Base-by-base conservation (phyloP, 2,329 filamentous ascomycete species). In the Alternaria conjuncta region DNA sequence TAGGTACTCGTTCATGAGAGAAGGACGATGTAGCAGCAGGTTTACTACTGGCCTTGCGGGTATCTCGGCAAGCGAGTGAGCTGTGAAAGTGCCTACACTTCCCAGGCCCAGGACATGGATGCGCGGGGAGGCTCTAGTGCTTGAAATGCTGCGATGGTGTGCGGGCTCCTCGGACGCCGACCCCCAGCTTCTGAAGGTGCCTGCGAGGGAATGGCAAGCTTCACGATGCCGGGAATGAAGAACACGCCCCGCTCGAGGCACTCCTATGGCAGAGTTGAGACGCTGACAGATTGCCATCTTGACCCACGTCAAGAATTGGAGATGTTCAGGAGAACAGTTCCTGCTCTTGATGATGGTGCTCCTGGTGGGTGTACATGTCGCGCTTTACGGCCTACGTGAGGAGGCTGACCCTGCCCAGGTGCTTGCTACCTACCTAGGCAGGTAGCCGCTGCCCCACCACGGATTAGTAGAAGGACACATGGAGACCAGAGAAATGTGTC, bases 21-120 rank as follows among this genome's bases (percentile, higher is more conserved):
- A 60, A 26, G 47, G 18, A 11, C 56, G 55, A 56, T 66, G 59
- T 11, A 58, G 43, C 13, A 60, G 25, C 25, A 65, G 13, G 36
- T 21, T 62, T 23, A 62, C 32, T 3, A 46, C n/a, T 32, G 47
- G 55, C 11, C 41, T 45, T 54, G 32, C 6, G n/a, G 58, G 46
- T 41, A 55, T 55, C 10, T 67, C 58, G n/a, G 55, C 55, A n/a
- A 65, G 45, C 20, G 62, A 43, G 26, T 65, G 62, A 18, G 62
- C 62, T 46, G 44, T 45, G 32, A 65, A 65, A 20, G 58, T 21
- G 28, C 28, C 49, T 13, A 51, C 28, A 11, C 28, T 36, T 36
- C 63, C 63, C 13, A 65, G 28, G 8, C 63, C 55, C 25, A 65
- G 55, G 26, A 65, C 21, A 46, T 65, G 63, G 28, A 61, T 25